Base-by-base conservation (phyloP, 2,329 filamentous ascomycete genomes). In the Aspergillaceae sp. region DNA sequence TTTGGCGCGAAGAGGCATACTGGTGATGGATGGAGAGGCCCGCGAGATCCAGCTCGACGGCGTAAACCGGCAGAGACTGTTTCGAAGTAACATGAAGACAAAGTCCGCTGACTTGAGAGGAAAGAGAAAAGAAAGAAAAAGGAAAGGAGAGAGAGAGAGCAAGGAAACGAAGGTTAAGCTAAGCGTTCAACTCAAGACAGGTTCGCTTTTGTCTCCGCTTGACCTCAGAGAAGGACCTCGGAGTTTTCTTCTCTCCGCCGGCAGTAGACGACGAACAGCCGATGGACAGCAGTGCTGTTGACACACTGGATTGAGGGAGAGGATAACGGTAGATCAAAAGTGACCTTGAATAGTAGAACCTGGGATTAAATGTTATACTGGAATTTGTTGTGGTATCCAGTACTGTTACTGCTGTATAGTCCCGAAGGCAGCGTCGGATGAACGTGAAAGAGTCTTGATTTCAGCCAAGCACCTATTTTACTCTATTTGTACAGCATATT, bases 1-100 rank as follows among this genome's bases (percentile, higher is more conserved):
- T 68, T 86, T 91, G 51, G 86, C 86, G 73, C 82, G 82, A 54
- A 94, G 76, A 65, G 88, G 87, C 87, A 95, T 95, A 47, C 60
- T 69, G 51, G 66, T 66, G 8, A 36, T 36, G 34, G 34, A 36
- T 50, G 62, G 56, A 29, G 61, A 56, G 54, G 60, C 59, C 62
- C 67, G 67, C 60, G 69, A 72, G 65, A 67, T 62, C 69, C 69
- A 68, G 66, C 69, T 71, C 67, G 67, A 62, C 67, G 69, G 67
- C 54, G 63, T 63, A 45, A 64, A 59, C 50, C 66, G 65, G 54
- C 55, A 59, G 45, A 64, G 60, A 52, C 58, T 62, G 51, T 61
- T 61, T 61, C 68, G 64, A 51, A 67, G 62, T 57, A 72, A 70
- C 70, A 72, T 72, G 54, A 59, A 63, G 62, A 61, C 50, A 53